Conservation (phyloP, 2,329 filamentous ascomycete genomes). For the Xylaria sp. region DNA sequence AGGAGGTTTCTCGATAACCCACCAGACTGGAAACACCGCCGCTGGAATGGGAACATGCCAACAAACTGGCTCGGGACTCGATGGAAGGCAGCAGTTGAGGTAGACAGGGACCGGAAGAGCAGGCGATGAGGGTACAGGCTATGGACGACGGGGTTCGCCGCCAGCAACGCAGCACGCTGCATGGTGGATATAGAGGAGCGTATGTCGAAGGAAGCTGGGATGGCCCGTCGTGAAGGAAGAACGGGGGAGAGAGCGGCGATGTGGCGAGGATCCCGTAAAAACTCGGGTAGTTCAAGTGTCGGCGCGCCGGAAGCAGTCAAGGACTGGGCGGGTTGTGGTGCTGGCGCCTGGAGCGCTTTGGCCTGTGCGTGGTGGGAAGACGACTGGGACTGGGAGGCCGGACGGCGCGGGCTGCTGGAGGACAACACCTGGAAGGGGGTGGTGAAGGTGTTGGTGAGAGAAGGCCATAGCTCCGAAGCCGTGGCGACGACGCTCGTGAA, state of each 20-base stretch:
- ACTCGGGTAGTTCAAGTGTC: conserved; percentile 49
- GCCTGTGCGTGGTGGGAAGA: conserved; percentile 7
- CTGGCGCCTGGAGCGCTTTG: conserved; percentile 1
- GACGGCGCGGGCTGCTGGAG: conserved; percentile 26
- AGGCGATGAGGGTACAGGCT: conserved; percentile 41
- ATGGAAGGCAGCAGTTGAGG: conserved; percentile 38
- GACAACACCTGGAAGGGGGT: conserved; percentile 50
- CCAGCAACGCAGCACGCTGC: conserved; percentile 46
- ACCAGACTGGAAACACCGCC: conserved; percentile 56
- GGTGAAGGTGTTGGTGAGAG: conserved; percentile 54
- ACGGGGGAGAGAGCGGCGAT: conserved; percentile 38
- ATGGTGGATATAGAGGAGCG: conserved; percentile 48
- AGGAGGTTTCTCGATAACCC: conserved; percentile 72
- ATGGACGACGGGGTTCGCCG: conserved; percentile 46
- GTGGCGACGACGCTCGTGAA: conserved; percentile 55
- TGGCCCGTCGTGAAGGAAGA: conserved; percentile 33
- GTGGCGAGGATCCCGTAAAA: conserved; percentile 46
- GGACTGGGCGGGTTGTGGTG: conserved; percentile 30
- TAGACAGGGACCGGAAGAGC: conserved; percentile 44
- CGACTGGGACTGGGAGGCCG: not conserved
- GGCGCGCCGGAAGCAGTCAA: conserved; percentile 26
- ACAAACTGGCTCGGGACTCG: conserved; percentile 34
- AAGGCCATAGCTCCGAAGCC: conserved; percentile 59
- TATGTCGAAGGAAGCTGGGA: conserved; percentile 47
- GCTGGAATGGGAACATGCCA: conserved; percentile 40